Conservation (phyloP, 2,329 filamentous ascomycete genomes). For the Botrytis paeoniae region DNA sequence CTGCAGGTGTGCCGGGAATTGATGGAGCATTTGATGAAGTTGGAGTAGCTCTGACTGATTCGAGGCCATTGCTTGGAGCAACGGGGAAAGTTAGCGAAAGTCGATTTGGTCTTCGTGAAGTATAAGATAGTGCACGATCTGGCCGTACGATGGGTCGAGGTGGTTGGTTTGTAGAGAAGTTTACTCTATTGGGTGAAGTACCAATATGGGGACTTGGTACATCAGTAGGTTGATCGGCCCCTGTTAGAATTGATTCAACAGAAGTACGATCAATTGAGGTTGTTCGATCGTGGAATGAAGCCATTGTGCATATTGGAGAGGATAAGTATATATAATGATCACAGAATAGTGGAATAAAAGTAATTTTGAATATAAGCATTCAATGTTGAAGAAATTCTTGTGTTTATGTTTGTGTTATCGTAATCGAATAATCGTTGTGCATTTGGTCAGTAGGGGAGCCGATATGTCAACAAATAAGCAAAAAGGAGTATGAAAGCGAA, state of each 20-base stretch:
- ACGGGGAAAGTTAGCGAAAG: conserved; percentile 38
- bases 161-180: conserved; percentile 25
- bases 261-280: conserved; percentile 34
- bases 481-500: neutral
- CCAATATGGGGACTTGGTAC: conserved; percentile 33
- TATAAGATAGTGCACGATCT: conserved; percentile 33
- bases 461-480: conserved; percentile 16
- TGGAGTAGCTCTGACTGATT: conserved; percentile 33
- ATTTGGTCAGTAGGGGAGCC: conserved; percentile 2
- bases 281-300: conserved; percentile 29
- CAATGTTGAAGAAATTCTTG: conserved; percentile 17
- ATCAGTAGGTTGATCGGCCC: conserved; percentile 28
- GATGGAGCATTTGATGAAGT: conserved; percentile 33
- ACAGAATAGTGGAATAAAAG: conserved; percentile 25
- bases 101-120: conserved; percentile 33
- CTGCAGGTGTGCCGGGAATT: conserved; percentile 32
- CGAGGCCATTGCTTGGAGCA: conserved; percentile 30
- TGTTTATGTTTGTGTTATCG: conserved; percentile 13
- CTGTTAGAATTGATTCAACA: conserved; percentile 36
- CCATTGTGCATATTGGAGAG: conserved; percentile 35
- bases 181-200: conserved; percentile 30
- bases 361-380: conserved; percentile 30
- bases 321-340: conserved; percentile 24
- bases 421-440: conserved; percentile 7
- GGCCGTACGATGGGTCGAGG: conserved; percentile 25